These are phyloP conservation scores for Trypanosoma platydactyli DNA, from an alignment of 208 protist genomes.

Conservation along the genomic window DNA sequence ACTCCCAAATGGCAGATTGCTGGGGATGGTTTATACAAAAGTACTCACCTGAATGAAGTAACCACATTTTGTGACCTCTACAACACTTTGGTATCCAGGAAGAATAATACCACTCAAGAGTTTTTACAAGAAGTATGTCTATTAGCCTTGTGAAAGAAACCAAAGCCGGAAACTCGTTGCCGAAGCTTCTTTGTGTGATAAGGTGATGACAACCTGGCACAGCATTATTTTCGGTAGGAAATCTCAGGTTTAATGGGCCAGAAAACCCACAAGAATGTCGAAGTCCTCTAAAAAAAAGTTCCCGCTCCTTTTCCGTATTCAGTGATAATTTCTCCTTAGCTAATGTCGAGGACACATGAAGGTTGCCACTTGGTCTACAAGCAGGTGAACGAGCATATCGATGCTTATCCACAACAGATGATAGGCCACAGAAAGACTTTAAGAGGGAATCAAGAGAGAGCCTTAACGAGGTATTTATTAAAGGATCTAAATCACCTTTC, in stretches of 20 bases:
- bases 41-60: conserved; percentile 52
- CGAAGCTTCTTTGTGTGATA: conserved; percentile 30
- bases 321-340: not conserved
- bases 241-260: conserved; percentile 27
- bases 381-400: not conserved
- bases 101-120: conserved; percentile 50
- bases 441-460: conserved; percentile 21
- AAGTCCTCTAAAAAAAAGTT: conserved; percentile 44
- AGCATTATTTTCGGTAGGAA: conserved; percentile 43
- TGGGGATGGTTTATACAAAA: conserved; percentile 55
- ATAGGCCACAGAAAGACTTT: conserved; percentile 22
- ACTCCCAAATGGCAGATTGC: conserved; percentile 76
- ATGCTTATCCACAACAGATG: conserved; percentile 16
- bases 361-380: not conserved
- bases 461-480: conserved; percentile 1
- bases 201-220: conserved; percentile 36
- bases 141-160: conserved; percentile 43
- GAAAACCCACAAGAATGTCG: conserved; percentile 26
- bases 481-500: conserved; percentile 16
- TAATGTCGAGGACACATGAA: not conserved
- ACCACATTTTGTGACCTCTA: conserved; percentile 61
- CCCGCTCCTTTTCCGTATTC: conserved; percentile 32
- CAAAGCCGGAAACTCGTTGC: conserved; percentile 72
- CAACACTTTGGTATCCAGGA: conserved; percentile 67
- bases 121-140: conserved; percentile 45